Base-by-base conservation (phyloP, 2,329 filamentous ascomycete genomes). In the Pleurostoma richardsiae region DNA sequence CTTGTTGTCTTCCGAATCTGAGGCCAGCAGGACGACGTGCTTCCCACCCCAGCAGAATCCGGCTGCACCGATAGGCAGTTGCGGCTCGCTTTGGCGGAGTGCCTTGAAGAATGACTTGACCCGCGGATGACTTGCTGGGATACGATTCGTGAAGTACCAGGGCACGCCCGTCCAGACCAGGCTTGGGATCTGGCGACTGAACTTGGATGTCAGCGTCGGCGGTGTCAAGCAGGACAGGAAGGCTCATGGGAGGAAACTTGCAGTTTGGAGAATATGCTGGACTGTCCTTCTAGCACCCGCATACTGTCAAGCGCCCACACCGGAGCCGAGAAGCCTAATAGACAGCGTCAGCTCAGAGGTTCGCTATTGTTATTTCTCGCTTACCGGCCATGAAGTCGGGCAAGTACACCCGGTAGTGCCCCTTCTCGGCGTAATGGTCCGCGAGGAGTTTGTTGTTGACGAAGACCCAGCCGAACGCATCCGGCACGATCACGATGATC, bases 31-130 rank as follows among this genome's bases (percentile, higher is more conserved):
- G 6, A 79, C 57, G 3, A 70, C 63, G 52, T 82, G 72, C 50
- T 77, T 76, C 28, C 78, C 82, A 28, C 81, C 81, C 80, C 80
- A 85, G 66, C 79, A 84, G 64, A 81, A 84, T 1, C 81, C 82
- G 0, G 76, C 76, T 0, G 69, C 74, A 27, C 72, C 79, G 41
- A 83, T 61, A 11, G 62, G 59, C 39, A 55, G 42, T 38, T 4
- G 51, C 8, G 60, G 60, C 38, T 61, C 58, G 29, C 63, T 59
- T 38, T 61, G 54, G 38, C 62, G 70, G 4, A 73, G 51, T 4
- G 59, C 53, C 45, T 63, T 55, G 39, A 73, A 63, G 54, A 67
- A 73, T 36, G 51, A 53, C 38, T 54, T 56, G 26, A 72, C 67
- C 31, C 57, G 49, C 2, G 68, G 66, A 29, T 56, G 58, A 4